Conservation (phyloP, 2,329 filamentous ascomycete genomes). For the Dothidotthia symphoricarpi region DNA sequence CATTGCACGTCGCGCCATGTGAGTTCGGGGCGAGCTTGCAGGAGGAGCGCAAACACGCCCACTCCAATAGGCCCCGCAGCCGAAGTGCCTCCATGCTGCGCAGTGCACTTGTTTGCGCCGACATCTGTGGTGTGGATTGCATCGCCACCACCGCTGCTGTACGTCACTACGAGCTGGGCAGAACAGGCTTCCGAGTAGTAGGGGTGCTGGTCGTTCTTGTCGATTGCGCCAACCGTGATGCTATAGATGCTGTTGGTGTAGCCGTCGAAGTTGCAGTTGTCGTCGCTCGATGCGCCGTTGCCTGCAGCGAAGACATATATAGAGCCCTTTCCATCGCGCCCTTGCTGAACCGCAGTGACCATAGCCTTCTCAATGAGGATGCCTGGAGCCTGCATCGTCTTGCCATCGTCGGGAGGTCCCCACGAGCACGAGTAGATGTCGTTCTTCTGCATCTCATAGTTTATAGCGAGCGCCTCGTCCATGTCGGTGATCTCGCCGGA, state of each 20-base stretch:
- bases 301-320: constrained; percentile 97
- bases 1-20: constrained; percentile 95
- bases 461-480: constrained; percentile 89
- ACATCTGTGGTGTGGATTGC: constrained; percentile 97
- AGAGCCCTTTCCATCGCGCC: constrained; percentile 77
- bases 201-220: constrained; percentile 81
- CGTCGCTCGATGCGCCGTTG: constrained; percentile 80
- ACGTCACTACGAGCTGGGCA: constrained; percentile 91
- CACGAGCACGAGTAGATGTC: constrained; percentile 99
- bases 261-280: constrained; percentile 99
- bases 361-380: constrained; percentile 87
- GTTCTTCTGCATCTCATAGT: constrained; percentile 87
- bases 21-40: constrained; percentile 81
- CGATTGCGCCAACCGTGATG: constrained; percentile 91
- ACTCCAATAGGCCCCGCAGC: constrained; percentile 91
- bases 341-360: constrained; percentile 87
- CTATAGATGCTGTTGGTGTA: constrained; percentile 99
- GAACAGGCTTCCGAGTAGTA: constrained; percentile 97
- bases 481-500: constrained; percentile 87
- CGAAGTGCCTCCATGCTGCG: constrained; percentile 87
- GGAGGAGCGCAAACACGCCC: constrained; percentile 84
- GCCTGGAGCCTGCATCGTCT: constrained; percentile 89
- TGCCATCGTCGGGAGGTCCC: constrained; percentile 92
- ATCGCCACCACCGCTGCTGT: constrained; percentile 86
- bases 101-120: constrained; percentile 74